These are phyloP conservation scores for Microdochium bolleyi DNA, from an alignment of 2,329 filamentous ascomycete species.

Conservation along the genomic window DNA sequence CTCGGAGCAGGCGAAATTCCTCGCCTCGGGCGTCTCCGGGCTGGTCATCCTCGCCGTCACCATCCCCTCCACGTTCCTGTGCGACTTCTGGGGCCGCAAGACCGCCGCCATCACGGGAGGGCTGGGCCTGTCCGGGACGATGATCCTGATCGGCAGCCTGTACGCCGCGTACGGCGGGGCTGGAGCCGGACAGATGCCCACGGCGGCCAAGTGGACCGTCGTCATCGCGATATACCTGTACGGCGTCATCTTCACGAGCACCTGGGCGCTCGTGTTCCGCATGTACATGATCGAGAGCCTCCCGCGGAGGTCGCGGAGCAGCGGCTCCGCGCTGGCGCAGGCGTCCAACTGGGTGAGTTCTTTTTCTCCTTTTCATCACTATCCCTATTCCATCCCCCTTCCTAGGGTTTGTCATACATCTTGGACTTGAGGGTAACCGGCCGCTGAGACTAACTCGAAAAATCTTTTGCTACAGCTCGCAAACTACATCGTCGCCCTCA, in stretches of 20 bases:
- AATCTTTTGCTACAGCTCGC: constrained; percentile 17
- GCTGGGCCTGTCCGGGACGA: constrained; percentile 35
- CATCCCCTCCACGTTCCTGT: constrained; percentile 31
- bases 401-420: no score
- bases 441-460: background rate
- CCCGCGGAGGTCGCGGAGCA: constrained; percentile 43
- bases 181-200: constrained; percentile 9
- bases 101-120: constrained; percentile 47
- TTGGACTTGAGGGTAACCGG: no score
- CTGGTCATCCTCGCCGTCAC: constrained; percentile 15
- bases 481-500: constrained; percentile 36
- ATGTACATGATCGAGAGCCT: constrained; percentile 50
- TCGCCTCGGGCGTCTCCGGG: constrained; percentile 15
- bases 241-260: constrained; percentile 31
- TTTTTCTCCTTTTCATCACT: background rate
- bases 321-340: constrained; percentile 44
- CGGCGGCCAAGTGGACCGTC: constrained; percentile 34
- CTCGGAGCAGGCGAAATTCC: constrained; percentile 24
- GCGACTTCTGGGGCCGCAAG: constrained; percentile 49
- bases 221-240: constrained; percentile 44
- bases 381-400: background rate
- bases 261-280: constrained; percentile 45
- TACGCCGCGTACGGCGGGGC: constrained; percentile 36
- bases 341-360: constrained; percentile 39
- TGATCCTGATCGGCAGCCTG: constrained; percentile 44